Evolutionary conservation across 805 yeast species (phyloP), one percentile per base, ranked within the genome.

Genomic region (Wickerhamiella spandovensis): DNA sequence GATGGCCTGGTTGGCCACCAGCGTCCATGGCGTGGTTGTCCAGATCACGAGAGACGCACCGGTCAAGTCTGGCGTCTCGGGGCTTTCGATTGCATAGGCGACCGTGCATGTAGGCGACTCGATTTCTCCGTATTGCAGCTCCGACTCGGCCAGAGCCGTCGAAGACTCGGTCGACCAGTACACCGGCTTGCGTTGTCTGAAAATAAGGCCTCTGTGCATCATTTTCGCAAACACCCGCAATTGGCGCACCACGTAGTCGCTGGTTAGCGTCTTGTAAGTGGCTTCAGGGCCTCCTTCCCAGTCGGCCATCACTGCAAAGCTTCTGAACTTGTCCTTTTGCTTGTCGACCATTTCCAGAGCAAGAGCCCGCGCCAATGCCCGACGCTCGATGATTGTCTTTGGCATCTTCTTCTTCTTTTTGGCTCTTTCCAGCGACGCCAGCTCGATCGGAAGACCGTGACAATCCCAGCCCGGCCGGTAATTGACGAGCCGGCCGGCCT

Each of bases 11-110:
- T 92, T 92, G 0, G 95, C 81, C 4, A 86, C 84, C 30, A 92
- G 71, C 0, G 99, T 92, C 99, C 99, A 92, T 0, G 98, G 97
- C 1, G 98, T 92, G 1, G 96, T 89, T 0, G 99, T 92, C 99
- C 99, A 92, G 51, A 92, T 86, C 3, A 65, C 59, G 2, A 65
- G 52, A 3, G 17, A 21, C 13, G 41, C 23, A 9, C 20, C 43
- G 6, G 20, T 18, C 3, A 44, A 13, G 5, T 44, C 24, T 6
- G 17, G 15, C 3, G 30, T 60, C n/a, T 9, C n/a, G 13, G 13
- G 5, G 5, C n/a, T 21, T 5, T 42, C 54, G 1, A 81, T 54
- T 9, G 88, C 88, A 56, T 84, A 88, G 56, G 76, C 79, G 7
- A 84, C 78, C 61, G 74, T 80, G 0, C 77, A 79, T 2, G 95